phyloP scores from a whole-genome alignment of 306 rosid species.

The Vigna hirtella region DNA sequence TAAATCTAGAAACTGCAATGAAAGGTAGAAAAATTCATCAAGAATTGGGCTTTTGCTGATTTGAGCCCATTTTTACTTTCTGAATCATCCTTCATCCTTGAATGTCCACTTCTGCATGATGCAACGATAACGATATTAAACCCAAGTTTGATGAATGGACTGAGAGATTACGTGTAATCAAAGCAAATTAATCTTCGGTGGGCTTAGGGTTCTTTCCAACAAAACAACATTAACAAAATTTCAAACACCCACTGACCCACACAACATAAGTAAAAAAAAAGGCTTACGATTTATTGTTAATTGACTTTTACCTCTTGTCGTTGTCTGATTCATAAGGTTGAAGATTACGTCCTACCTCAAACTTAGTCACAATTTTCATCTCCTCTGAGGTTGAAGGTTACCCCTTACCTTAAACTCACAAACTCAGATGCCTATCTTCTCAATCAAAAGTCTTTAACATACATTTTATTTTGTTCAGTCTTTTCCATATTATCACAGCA shows the following conservation, averaged over 20 bases:
- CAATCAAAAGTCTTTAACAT: background rate
- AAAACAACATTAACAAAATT: too few species aligned
- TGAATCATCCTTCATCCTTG: background rate
- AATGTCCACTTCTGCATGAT: slow-evolving; percentile 22
- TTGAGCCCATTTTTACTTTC: slow-evolving; percentile 24
- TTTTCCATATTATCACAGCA: too few species aligned
- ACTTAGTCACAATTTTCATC: slow-evolving; percentile 31
- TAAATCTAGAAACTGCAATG: background rate
- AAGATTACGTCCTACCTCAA: slow-evolving; percentile 42
- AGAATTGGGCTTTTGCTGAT: slow-evolving; percentile 18
- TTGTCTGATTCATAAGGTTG: slow-evolving; percentile 28
- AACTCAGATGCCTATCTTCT: background rate
- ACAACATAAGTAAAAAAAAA: background rate
- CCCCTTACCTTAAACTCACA: slow-evolving; percentile 41
- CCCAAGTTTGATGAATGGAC: slow-evolving; percentile 29
- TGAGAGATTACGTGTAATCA: background rate
- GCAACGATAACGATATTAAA: slow-evolving; percentile 15
- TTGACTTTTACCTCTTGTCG: slow-evolving; percentile 23
- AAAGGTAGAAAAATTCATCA: background rate
- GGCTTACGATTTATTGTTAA: background rate
- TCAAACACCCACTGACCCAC: slow-evolving; percentile 21
- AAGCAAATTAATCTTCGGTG: slow-evolving; percentile 20
- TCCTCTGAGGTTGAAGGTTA: slow-evolving; percentile 36
- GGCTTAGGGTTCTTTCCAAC: background rate
- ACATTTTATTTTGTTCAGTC: too few species aligned